phyloP scores from a whole-genome alignment of 78 protist species.

The Dictyostelium purpureum region DNA sequence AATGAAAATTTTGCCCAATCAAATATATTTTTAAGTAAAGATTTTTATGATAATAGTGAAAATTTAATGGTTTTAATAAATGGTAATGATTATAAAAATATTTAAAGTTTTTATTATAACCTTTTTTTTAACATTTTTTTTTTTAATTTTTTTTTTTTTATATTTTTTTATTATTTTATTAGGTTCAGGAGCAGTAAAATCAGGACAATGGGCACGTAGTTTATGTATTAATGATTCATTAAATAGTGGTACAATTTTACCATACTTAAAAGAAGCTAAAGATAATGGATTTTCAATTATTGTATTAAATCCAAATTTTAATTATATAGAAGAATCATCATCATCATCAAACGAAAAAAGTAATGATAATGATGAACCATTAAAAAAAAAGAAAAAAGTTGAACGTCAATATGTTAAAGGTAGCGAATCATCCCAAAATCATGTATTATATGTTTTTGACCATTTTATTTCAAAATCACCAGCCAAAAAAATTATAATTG shows the following conservation, averaged over 20 bases:
- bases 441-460: conserved; percentile 18
- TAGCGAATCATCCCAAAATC: conserved; percentile 34
- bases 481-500: conserved; percentile 47
- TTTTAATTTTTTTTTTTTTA: no score
- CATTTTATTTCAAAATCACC: conserved; percentile 13
- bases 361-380: not conserved
- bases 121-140: no score
- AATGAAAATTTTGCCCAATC: not conserved
- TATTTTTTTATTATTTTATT: conserved; percentile 15
- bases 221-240: conserved; percentile 55
- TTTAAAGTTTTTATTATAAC: no score
- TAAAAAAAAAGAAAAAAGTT: not conserved
- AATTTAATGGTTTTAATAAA: conserved; percentile 2
- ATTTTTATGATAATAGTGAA: conserved; percentile 1
- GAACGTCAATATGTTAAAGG: conserved; percentile 15
- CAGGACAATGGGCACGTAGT: conserved; percentile 78
- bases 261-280: conserved; percentile 11
- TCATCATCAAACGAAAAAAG: no score
- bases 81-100: no score
- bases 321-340: not conserved
- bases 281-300: not conserved
- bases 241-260: conserved; percentile 34
- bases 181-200: conserved; percentile 48
- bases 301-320: conserved; percentile 47
- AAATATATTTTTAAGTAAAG: conserved; percentile 38